Evolutionary conservation across 2,329 filamentous ascomycete genomes (phyloP), one percentile per base, ranked within the genome.

Genomic region (Cyanodermella asteris): DNA sequence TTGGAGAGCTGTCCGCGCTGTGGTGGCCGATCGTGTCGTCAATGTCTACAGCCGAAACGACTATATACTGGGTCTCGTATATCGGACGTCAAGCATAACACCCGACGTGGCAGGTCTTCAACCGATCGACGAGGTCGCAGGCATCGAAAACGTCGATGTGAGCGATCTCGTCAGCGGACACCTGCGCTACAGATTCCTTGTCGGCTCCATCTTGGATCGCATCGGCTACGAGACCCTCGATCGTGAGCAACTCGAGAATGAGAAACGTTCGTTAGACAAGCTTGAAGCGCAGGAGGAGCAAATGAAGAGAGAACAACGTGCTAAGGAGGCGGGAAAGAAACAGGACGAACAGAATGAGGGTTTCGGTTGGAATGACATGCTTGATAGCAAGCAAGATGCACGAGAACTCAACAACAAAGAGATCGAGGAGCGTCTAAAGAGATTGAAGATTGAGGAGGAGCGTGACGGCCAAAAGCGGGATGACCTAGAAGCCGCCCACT

Each of bases 21-120:
- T 81, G 1, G 75, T 81, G 1, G 61, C 69, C 1, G 76, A 76
- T 3, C 60, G 70, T 29, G 56, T 87, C 5, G 71, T 82, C 36
- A 87, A 84, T 36, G 74, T 80, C 8, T 87, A 73, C 47, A 77
- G 72, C 7, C 66, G 68, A 25, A 76, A 78, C 33, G 77, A 87
- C 46, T 76, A 76, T 42, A 66, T 87, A 20, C 61, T 87, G 2
- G 76, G 64, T 1, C 81, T 84, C 40, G 50, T 84, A n/a, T 84
- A 87, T 45, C 64, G 78, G 20, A 69, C 73, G 4, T 74, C 72
- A 16, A 75, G 66, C 28, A 62, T 81, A 17, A 68, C 77, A 32
- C 58, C 72, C 15, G 77, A 77, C 4, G 62, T 84, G 18, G 77
- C 76, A 0, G 78, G 77, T 1, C 50, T 90, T 3, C 72, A 84